A percentile compares a stretch with the other conserved stretches of the same genome.
Evolutionary conservation across 2,329 filamentous ascomycete genomes (phyloP).

Genomic region (Keithomyces neogunnii): DNA sequence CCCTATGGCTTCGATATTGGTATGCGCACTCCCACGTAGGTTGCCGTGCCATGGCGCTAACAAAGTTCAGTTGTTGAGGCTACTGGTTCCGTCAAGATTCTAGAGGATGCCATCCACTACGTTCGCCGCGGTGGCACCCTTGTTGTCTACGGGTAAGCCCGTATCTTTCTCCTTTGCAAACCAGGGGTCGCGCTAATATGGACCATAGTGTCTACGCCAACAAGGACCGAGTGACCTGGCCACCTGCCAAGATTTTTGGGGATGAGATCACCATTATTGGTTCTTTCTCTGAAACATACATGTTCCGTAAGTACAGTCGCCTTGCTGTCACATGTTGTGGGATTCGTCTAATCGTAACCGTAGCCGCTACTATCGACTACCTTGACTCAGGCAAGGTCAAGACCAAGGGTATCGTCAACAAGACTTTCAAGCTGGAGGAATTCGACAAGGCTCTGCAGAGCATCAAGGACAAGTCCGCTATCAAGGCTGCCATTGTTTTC

Average conservation of each 20-base stretch:
- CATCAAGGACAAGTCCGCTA: constrained; percentile 64
- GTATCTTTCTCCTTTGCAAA: neutral
- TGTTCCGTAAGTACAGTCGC: constrained; percentile 44
- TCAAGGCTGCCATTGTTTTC: constrained; percentile 67
- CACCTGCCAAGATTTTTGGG: constrained; percentile 63
- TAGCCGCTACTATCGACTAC: constrained; percentile 39
- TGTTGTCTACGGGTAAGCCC: constrained; percentile 50
- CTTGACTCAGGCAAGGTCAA: constrained; percentile 52
- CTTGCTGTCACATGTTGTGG: neutral
- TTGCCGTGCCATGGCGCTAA: constrained; percentile 9
- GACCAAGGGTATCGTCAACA: constrained; percentile 63
- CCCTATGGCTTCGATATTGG: constrained; percentile 67
- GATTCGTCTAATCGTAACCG: neutral
- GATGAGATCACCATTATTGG: constrained; percentile 65
- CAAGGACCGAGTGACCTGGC: constrained; percentile 55
- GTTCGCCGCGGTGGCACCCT: constrained; percentile 63
- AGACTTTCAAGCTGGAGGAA: constrained; percentile 64
- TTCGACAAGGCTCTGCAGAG: constrained; percentile 62
- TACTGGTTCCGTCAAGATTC: constrained; percentile 59
- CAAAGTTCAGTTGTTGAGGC: constrained; percentile 50
- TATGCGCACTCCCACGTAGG: constrained; percentile 7
- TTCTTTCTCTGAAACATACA: constrained; percentile 66
- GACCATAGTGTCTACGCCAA: constrained; percentile 53
- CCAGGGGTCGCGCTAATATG: neutral
- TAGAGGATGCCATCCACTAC: constrained; percentile 64